Evolutionary conservation across 106 monocot genomes (phyloP), one percentile per base, ranked within the genome.

Genomic region (Vanilla planifolia): DNA sequence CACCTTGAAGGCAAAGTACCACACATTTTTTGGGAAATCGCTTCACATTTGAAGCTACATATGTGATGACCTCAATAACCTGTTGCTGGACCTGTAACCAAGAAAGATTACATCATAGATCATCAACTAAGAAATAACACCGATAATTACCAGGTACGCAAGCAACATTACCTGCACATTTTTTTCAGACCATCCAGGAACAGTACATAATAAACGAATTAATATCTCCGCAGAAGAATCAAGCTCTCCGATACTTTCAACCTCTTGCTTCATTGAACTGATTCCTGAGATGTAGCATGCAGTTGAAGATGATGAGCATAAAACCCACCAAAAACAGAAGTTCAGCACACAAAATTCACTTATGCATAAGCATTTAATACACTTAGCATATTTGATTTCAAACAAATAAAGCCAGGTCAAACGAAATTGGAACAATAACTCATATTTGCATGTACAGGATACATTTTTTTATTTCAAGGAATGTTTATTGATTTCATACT

Each of bases 141-240:
- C 14, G 48, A 73, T 39, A 16, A 4, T 4, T 48, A 24, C 47
- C 42, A 27, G 25, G 25, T 42, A 61, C 16, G 37, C 0, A 50
- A 50, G 55, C 33, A 8, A 50, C 27, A 32, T 32, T 81, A 88
- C 92, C 88, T 98, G 98, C 3, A 98, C 98, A 82, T 98, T 98
- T 67, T 98, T 98, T 65, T 98, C 98, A 33, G 70, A 66, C 98
- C 98, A 98, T 52, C 98, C 92, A 75, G 98, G 98, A 65, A 98
- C 75, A 73, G 88, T 70, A 77, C 92, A 98, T 24, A 98, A 70
- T 20, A 98, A 65, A 45, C 92, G 91, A 67, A 92, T 67, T 65
- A 98, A 78, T 16, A 98, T 70, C 69, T 98, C 98, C 8, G 82
- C 91, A 68, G 57, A 77, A 26, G 75, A 50, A 78, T 92, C 85